These are phyloP conservation scores for Inga oerstediana DNA, from an alignment of 306 rosid species.

Conservation along the genomic window DNA sequence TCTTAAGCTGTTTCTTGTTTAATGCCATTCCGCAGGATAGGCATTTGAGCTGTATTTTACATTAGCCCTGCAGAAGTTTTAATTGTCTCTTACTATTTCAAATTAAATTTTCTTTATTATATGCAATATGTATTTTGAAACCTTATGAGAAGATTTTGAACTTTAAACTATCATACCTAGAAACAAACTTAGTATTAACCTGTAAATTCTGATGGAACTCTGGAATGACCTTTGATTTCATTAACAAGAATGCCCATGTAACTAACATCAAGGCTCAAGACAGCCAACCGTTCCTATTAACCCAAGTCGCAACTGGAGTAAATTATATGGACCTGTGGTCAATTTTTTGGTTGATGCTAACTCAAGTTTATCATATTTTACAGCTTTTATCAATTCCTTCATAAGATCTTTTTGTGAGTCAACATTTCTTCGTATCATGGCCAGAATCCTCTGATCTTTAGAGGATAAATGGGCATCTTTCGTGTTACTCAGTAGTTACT, in stretches of 20 bases:
- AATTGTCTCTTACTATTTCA: background rate
- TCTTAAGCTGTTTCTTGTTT: conserved; percentile 33
- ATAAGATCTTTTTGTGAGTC: conserved; percentile 11
- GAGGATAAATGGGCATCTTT: background rate
- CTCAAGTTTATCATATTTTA: background rate
- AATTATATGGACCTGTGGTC: background rate
- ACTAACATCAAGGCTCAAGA: background rate
- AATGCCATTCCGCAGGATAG: conserved; percentile 21
- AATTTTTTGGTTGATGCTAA: conserved; percentile 12
- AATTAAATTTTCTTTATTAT: background rate
- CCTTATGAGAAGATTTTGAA: background rate
- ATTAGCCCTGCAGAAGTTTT: background rate
- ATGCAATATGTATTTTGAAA: background rate
- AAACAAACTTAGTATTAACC: background rate
- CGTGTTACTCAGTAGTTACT: background rate
- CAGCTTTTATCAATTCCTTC: conserved; percentile 14
- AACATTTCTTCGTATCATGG: background rate
- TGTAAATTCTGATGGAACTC: background rate
- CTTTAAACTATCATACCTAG: background rate
- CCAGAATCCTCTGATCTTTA: conserved; percentile 5
- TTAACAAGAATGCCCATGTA: background rate
- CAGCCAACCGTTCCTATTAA: background rate
- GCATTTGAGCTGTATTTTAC: conserved; percentile 13
- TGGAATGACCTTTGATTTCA: background rate
- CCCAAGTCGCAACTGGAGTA: background rate